Base-by-base conservation (phyloP, 2,329 filamentous ascomycete genomes). In the Exutisphaerella laricina region DNA sequence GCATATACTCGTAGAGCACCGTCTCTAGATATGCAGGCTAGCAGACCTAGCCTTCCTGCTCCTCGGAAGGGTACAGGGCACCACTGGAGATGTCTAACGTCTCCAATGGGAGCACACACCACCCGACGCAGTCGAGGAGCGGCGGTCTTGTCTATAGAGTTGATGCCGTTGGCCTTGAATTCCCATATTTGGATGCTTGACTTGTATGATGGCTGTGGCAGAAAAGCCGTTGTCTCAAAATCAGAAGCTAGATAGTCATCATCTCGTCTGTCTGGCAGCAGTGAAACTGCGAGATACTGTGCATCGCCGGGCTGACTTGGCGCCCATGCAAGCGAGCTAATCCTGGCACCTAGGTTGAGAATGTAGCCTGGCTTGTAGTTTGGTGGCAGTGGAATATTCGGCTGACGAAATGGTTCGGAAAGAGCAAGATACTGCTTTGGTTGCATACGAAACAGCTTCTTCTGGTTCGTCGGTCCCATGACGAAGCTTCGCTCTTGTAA, bases 131-230 rank as follows among this genome's bases (percentile, higher is more conserved):
- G 64, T 32, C 59, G 56, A 3, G 78, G 77, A 12, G 65, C 53
- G 6, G 46, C 53, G 0, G 53, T 56, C 50, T 66, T 65, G 53
- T 77, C 68, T 5, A 78, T 59, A 2, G 59, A 62, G 10, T 66
- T 64, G 1, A 65, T 46, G 12, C 51, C 43, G 7, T 36, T 61
- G 3, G 68, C 66, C 26, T 65, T 62, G 51, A 82, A 76, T 4
- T 70, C 65, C 78, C 78, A 82, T 5, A 82, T 71, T 49, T 81
- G 77, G 22, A 82, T 68, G 2, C 69, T 70, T 10, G 70, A 68
- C 12, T 71, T 68, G 47, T 70, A 72, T 12, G 69, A 62, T 5
- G 64, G 58, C 4, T 72, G 71, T 7, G 75, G 66, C 12, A 66
- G 66, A 55, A 79, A 79, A 4, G 76, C 69, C 13, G 73, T 70